These are phyloP conservation scores for Pythium monospermum DNA, from an alignment of 352 stramenopile species.

Conservation along the genomic window DNA sequence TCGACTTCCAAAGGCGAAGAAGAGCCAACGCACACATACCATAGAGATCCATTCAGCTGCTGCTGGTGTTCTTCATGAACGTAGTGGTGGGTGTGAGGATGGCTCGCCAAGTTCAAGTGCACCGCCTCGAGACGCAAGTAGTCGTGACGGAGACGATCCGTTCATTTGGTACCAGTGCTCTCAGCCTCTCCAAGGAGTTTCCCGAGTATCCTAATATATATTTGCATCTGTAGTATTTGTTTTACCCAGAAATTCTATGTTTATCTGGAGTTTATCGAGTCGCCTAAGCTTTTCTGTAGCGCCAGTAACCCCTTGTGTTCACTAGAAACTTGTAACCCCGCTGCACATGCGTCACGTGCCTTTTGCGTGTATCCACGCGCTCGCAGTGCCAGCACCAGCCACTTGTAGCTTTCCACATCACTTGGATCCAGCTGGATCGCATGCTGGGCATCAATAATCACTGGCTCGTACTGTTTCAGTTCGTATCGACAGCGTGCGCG, in stretches of 20 bases:
- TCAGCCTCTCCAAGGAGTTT: constrained; percentile 6
- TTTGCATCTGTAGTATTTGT: too few species aligned
- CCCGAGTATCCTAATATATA: constrained; percentile 3
- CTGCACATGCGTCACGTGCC: background rate
- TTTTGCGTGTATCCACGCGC: constrained; percentile 5
- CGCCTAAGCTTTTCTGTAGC: constrained; percentile 5
- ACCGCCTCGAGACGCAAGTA: too few species aligned
- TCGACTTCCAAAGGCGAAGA: constrained; percentile 32
- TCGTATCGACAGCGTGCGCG: constrained; percentile 16
- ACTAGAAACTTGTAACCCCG: background rate
- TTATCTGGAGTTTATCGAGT: too few species aligned
- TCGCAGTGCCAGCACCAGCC: constrained; percentile 3
- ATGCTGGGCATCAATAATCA: constrained; percentile 1
- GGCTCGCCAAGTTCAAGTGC: too few species aligned
- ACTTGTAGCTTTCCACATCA: constrained; percentile 10
- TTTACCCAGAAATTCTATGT: too few species aligned
- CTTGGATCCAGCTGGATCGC: constrained; percentile 8
- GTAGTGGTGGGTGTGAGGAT: too few species aligned
- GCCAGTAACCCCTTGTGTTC: constrained; percentile 8
- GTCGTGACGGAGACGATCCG: background rate
- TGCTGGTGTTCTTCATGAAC: too few species aligned
- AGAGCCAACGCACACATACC: constrained; percentile 5
- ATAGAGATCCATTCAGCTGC: constrained; percentile 10
- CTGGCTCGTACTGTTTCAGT: constrained; percentile 20
- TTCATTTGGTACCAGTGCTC: constrained; percentile 17